Percentiles rank a stretch among this genome's conserved stretches.
phyloP scores from a whole-genome alignment of 139 green algal species.

The Coccomyxa sp. region DNA sequence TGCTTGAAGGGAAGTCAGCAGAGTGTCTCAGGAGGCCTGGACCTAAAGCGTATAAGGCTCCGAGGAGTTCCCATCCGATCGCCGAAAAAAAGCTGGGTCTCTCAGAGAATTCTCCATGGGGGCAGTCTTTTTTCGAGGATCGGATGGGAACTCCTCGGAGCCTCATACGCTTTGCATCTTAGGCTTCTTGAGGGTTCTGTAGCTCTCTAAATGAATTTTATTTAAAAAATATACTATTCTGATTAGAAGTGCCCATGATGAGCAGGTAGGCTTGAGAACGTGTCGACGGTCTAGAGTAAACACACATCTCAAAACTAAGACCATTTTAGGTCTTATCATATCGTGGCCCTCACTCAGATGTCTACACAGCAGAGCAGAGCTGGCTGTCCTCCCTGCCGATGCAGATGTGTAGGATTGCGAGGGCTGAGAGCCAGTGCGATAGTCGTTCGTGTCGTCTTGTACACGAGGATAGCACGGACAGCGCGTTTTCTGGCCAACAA shows the following conservation, averaged over 20 bases:
- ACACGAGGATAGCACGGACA: not conserved
- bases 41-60: not conserved
- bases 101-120: not conserved
- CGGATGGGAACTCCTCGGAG: not conserved
- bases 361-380: not conserved
- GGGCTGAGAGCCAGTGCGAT: not conserved
- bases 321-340: not conserved
- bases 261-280: not conserved
- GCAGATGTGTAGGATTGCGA: not conserved
- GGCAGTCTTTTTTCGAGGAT: not conserved
- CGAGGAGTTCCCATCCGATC: not conserved
- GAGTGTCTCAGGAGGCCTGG: not conserved
- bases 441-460: not conserved
- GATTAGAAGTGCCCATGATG: constrained; percentile 1
- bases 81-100: not conserved
- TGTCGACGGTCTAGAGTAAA: not conserved
- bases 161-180: not conserved
- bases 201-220: constrained; percentile 1
- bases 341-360: not conserved
- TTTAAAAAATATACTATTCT: constrained; percentile 1
- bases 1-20: not conserved
- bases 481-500: not conserved
- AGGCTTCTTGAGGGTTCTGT: not conserved
- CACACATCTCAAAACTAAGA: constrained; percentile 1
- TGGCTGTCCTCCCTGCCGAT: not conserved